These are phyloP conservation scores for Chaetothyriales sp. DNA, from an alignment of 2,329 filamentous ascomycete species.

Conservation along the genomic window DNA sequence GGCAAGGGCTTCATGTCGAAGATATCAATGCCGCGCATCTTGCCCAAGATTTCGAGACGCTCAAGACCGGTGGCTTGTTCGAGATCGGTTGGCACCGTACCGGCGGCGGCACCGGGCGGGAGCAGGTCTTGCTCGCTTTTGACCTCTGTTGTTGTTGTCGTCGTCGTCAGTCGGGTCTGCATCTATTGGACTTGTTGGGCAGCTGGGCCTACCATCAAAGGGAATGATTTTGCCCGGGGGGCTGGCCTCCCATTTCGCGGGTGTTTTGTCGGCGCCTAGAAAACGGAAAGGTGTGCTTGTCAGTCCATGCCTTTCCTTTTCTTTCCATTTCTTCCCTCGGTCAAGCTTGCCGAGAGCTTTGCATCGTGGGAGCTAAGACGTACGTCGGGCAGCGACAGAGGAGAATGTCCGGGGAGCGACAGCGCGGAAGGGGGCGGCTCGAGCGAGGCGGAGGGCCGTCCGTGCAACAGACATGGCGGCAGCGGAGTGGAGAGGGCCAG, in stretches of 20 bases:
- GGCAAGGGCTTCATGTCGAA: slow-evolving; percentile 98
- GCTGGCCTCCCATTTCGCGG: slow-evolving; percentile 24
- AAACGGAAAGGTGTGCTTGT: not conserved
- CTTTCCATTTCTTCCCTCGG: not conserved
- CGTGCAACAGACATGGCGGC: slow-evolving; percentile 34
- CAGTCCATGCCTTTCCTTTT: not conserved
- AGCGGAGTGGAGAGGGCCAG: slow-evolving; percentile 3
- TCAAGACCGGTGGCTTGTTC: slow-evolving; percentile 96
- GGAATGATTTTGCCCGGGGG: slow-evolving; percentile 30
- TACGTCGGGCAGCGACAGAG: slow-evolving; percentile 33
- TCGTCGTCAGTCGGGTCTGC: slow-evolving; percentile 6
- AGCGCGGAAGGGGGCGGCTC: slow-evolving; percentile 30
- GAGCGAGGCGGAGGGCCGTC: slow-evolving; percentile 32
- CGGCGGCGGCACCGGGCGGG: slow-evolving; percentile 64
- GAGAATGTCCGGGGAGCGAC: slow-evolving; percentile 30
- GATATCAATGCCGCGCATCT: slow-evolving; percentile 96
- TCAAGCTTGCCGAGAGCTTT: slow-evolving; percentile 7
- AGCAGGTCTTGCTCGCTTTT: slow-evolving; percentile 69
- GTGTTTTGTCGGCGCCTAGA: not conserved
- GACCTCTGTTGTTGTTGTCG: slow-evolving; percentile 51
- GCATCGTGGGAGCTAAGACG: slow-evolving; percentile 22
- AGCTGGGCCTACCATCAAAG: slow-evolving; percentile 28
- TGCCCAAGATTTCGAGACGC: slow-evolving; percentile 95
- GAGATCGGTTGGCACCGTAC: slow-evolving; percentile 81
- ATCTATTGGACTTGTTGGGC: slow-evolving; percentile 4